Base-by-base conservation (phyloP, 148 eudicot species). In the Rhododendron williamsianum region DNA sequence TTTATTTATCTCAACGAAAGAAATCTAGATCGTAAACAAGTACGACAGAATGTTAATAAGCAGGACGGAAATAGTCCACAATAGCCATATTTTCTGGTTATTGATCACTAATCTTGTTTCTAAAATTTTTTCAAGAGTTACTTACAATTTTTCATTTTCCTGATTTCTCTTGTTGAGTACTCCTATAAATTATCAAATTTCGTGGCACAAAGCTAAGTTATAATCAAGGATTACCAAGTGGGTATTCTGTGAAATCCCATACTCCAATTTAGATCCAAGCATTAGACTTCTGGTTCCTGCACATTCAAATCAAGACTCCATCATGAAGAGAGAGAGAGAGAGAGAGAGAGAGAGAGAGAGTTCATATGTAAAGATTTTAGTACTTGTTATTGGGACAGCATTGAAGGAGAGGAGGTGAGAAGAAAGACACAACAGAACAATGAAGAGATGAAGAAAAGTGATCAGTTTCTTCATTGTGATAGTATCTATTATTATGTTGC, bases 341-440 rank as follows among this genome's bases (percentile, higher is more conserved):
- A 9, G 33, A 13, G 23, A 54, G 8, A 30, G 13, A 25, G 7
- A 48, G 18, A 18, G 10, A 73, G 43, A 73, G 19, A 51, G 45
- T 41, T 41, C 45, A 41, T 41, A 41, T 41, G 45, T 13, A 69
- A 67, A 49, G 63, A 54, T 45, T 6, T 41, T 41, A 41, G 84
- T 89, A 93, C 93, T 92, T 83, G 92, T 86, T 16, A 54, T 43
- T 86, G 93, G 95, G 78, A 87, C 65, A 49, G 92, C 91, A 86
- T 88, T 87, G 41, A 83, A 81, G 87, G 67, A 35, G 54, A 51
- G 43, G 25, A 90, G 67, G 46, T 78, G 46, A 71, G 92, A 89
- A 79, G 92, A 88, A 79, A 91, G 36, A 16, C 86, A 89, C 0
- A 91, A 84, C 30, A 89, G 35, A 48, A 87, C 18, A 4, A 89